Base-by-base conservation (phyloP, 768 basidiomycete genomes). In the Tulasnella sp. region DNA sequence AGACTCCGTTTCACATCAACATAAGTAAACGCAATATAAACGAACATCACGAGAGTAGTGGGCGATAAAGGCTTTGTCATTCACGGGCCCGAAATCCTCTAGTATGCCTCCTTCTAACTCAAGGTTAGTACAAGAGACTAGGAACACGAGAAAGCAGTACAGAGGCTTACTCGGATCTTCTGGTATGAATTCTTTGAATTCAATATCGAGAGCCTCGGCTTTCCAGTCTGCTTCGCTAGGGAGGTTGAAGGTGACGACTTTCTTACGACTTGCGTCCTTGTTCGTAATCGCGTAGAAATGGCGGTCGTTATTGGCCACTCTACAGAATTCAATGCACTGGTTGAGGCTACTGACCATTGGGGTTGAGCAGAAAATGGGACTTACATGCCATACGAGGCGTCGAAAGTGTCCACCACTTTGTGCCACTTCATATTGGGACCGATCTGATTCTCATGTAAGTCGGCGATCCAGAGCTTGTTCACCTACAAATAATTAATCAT, bases 1-100 rank as follows among this genome's bases (percentile, higher is more conserved):
- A 48, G 38, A 21, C 5, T 0, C 24, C 30, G 49, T 21, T 2
- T 42, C 58, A 42, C 10, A 21, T 42, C 52, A 38, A 52, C 42
- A 50, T 5, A 48, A 10, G 11, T 15, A 13, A 32, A 4, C 34
- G 17, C 15, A 21, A 8, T 9, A 7, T 21, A 45, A 17, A 68
- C 82, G 62, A 66, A 85, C 88, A 66, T 91, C 85, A 54, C 80
- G 78, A 65, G 85, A 84, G 75, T 88, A 88, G 43, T 78, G 71
- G 17, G 84, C 68, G 7, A 76, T 78, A 56, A 90, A 75, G 45
- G 78, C 75, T 66, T 84, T 77, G n/a, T 73, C 68, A 56, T 77
- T 76, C 23, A 86, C 73, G 19, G 76, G 29, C 5, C 44, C 69
- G 51, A 73, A 68, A 29, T 74, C 69, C 23, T 42, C 42, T 3